These are phyloP conservation scores for Hypoxylon sp. DNA, from an alignment of 2,329 filamentous ascomycete genomes.

Conservation along the genomic window DNA sequence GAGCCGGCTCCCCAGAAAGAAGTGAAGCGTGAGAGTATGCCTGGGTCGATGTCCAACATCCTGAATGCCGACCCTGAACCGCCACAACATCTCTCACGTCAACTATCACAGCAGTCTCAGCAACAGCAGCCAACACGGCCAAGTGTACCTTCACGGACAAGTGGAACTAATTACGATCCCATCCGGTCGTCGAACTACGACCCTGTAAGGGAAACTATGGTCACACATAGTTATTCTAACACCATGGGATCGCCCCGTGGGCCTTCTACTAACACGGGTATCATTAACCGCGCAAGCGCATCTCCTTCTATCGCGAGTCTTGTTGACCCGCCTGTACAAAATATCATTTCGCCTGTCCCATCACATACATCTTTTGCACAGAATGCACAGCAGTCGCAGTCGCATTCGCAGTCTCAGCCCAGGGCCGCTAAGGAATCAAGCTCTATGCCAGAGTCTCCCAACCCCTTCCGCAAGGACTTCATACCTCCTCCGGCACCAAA, in stretches of 20 bases:
- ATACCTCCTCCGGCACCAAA: slow-evolving; percentile 55
- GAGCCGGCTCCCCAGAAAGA: slow-evolving; percentile 61
- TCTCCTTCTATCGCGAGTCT: slow-evolving; percentile 94
- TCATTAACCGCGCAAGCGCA: slow-evolving; percentile 80
- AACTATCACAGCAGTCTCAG: slow-evolving; percentile 62
- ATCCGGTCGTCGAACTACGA: slow-evolving; percentile 83
- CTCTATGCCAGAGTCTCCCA: slow-evolving; percentile 62
- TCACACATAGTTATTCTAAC: slow-evolving; percentile 65
- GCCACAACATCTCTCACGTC: slow-evolving; percentile 62
- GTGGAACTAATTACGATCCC: slow-evolving; percentile 90
- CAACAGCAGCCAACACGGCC: slow-evolving; percentile 59
- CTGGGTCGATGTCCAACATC: slow-evolving; percentile 69
- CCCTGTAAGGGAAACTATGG: slow-evolving; percentile 73
- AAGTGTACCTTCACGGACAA: slow-evolving; percentile 68
- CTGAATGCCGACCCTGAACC: slow-evolving; percentile 67
- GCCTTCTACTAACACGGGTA: slow-evolving; percentile 50
- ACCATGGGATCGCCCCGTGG: slow-evolving; percentile 67
- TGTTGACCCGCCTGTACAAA: slow-evolving; percentile 77
- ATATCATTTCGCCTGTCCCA: slow-evolving; percentile 58
- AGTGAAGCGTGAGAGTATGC: slow-evolving; percentile 66
- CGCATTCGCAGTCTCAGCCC: slow-evolving; percentile 51
- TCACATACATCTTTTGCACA: slow-evolving; percentile 56
- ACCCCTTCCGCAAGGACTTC: slow-evolving; percentile 57
- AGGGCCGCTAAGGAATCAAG: slow-evolving; percentile 55
- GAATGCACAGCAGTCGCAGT: slow-evolving; percentile 50